Evolutionary conservation across 2,329 filamentous ascomycete genomes (phyloP).

Genomic region (Diaporthe ampelina): DNA sequence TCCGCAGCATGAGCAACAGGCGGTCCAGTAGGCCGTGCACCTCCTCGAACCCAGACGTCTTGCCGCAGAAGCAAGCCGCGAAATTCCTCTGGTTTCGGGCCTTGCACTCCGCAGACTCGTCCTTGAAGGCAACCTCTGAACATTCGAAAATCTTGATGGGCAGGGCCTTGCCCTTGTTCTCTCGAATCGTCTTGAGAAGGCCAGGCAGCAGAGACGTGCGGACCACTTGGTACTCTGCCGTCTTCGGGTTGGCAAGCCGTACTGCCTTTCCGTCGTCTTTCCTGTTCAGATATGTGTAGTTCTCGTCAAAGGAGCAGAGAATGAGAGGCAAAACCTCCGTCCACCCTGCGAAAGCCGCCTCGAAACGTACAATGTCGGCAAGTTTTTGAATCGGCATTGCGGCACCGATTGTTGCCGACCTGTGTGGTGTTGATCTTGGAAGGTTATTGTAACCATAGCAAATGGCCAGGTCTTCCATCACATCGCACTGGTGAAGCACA

Average conservation of each 20-base stretch:
- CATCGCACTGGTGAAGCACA: slow-evolving; percentile 94
- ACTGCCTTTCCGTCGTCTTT: slow-evolving; percentile 88
- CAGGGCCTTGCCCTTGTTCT: slow-evolving; percentile 90
- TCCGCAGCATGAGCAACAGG: slow-evolving; percentile 91
- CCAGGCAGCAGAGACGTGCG: slow-evolving; percentile 80
- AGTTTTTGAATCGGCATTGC: slow-evolving; percentile 95
- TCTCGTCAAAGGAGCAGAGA: slow-evolving; percentile 97
- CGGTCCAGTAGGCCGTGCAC: slow-evolving; percentile 95
- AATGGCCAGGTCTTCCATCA: slow-evolving; percentile 98
- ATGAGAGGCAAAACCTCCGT: slow-evolving; percentile 96
- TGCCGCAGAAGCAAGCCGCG: slow-evolving; percentile 95
- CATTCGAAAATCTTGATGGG: slow-evolving; percentile 95
- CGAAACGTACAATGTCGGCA: slow-evolving; percentile 87
- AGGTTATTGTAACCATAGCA: slow-evolving; percentile 98
- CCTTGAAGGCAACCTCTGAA: slow-evolving; percentile 93
- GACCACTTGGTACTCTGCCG: slow-evolving; percentile 92
- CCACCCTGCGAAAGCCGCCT: slow-evolving; percentile 96
- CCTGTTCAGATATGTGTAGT: slow-evolving; percentile 95
- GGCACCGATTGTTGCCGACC: slow-evolving; percentile 87
- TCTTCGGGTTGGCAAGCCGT: slow-evolving; percentile 92
- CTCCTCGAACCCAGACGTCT: slow-evolving; percentile 93
- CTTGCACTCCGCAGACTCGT: slow-evolving; percentile 83
- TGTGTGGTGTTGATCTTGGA: slow-evolving; percentile 87
- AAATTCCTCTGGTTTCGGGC: slow-evolving; percentile 95
- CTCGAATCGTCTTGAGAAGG: slow-evolving; percentile 91